Evolutionary conservation across 305 asterid genomes (phyloP).

Genomic region (Lippia alba): DNA sequence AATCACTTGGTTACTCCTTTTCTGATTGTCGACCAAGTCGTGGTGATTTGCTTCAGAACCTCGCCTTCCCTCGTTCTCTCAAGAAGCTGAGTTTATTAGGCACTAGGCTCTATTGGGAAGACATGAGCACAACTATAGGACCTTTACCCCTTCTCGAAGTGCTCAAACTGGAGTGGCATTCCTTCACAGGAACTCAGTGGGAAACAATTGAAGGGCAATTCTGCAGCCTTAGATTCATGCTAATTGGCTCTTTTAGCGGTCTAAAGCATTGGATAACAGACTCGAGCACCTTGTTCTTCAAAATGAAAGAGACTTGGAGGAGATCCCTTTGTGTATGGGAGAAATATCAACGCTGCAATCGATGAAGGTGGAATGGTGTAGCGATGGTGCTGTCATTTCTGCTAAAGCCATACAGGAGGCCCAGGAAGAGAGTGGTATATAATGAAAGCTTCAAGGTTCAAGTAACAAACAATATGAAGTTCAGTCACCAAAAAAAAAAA

Average conservation of each 20-base stretch:
- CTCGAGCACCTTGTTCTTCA: background rate
- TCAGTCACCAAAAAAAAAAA: too few relatives aligned
- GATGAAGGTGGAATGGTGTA: background rate
- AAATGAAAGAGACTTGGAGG: background rate
- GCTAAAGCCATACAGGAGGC: constrained; percentile 19
- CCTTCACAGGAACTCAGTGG: constrained; percentile 2
- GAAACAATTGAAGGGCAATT: constrained; percentile 31
- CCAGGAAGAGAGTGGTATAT: constrained; percentile 25
- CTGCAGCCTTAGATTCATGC: constrained; percentile 17
- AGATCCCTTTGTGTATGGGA: background rate
- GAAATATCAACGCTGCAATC: background rate
- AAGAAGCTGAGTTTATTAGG: constrained; percentile 11
- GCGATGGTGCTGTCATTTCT: constrained; percentile 2
- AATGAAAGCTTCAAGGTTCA: constrained; percentile 16
- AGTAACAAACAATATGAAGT: background rate
- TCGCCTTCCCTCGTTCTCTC: constrained; percentile 30
- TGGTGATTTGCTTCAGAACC: background rate
- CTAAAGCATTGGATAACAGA: background rate
- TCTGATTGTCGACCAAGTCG: background rate
- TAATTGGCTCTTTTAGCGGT: background rate
- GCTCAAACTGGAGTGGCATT: background rate
- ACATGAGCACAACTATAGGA: constrained; percentile 8
- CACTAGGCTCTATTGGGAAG: background rate
- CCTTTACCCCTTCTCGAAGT: constrained; percentile 25
- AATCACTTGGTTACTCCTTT: background rate